These are phyloP conservation scores for Botryotinia globosa DNA, from an alignment of 2,329 filamentous ascomycete species.

Conservation along the genomic window DNA sequence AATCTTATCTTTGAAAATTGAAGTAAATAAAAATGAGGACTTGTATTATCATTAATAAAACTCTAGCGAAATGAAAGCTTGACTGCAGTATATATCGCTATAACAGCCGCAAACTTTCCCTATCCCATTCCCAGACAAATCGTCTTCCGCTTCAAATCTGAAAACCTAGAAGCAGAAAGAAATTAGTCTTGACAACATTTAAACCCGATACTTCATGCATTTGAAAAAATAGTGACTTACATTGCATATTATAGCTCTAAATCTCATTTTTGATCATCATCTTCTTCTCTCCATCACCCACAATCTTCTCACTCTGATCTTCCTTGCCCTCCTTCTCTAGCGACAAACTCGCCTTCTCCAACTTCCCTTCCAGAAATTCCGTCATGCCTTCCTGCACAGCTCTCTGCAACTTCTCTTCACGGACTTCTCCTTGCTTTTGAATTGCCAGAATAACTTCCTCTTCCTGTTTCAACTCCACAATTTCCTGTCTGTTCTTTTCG, in stretches of 20 bases:
- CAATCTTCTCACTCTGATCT: neutral
- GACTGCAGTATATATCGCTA: neutral
- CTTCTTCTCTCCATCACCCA: neutral
- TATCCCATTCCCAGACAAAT: neutral
- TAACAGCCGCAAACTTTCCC: neutral
- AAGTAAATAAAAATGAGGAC: neutral
- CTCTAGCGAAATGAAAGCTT: neutral
- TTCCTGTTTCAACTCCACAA: neutral
- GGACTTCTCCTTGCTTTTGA: neutral
- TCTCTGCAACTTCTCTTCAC: neutral
- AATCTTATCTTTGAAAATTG: no score
- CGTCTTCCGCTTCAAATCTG: neutral
- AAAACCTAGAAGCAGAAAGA: neutral
- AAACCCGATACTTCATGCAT: neutral
- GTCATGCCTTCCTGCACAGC: accelerated
- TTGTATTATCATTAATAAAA: no score
- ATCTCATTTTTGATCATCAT: neutral
- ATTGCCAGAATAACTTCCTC: neutral
- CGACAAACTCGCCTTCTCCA: neutral
- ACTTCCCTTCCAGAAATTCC: neutral
- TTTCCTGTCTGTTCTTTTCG: neutral
- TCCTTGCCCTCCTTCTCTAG: neutral
- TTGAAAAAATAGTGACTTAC: neutral
- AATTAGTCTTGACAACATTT: neutral
- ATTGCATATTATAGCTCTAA: neutral